Evolutionary conservation across 345 rosid species (phyloP).

Genomic region (Arabidopsis suecica): DNA sequence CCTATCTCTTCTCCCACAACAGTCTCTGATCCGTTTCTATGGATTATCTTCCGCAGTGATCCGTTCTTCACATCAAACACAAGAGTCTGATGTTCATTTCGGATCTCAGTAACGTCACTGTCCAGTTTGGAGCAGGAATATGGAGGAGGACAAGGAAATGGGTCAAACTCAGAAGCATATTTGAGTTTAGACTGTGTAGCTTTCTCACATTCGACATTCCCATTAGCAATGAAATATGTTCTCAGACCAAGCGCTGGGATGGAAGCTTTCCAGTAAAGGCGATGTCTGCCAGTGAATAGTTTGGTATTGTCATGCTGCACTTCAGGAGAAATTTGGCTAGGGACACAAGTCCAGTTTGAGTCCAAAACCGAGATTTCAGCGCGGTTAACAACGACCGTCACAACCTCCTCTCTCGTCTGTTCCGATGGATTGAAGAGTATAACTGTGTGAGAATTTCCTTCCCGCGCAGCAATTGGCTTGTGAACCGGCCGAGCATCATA

Average conservation of each 20-base stretch:
- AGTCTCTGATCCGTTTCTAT: slow-evolving; percentile 54
- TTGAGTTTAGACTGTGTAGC: slow-evolving; percentile 71
- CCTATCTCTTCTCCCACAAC: slow-evolving; percentile 75
- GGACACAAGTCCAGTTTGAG: slow-evolving; percentile 88
- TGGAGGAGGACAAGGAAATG: slow-evolving; percentile 72
- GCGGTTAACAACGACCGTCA: slow-evolving; percentile 70
- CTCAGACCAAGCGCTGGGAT: slow-evolving; percentile 90
- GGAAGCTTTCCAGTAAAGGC: slow-evolving; percentile 89
- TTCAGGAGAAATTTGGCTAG: slow-evolving; percentile 95
- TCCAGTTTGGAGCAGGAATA: slow-evolving; percentile 78
- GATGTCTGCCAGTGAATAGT: slow-evolving; percentile 81
- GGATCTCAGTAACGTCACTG: slow-evolving; percentile 61
- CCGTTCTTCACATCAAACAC: slow-evolving; percentile 70
- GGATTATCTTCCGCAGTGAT: slow-evolving; percentile 64
- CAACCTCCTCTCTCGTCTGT: slow-evolving; percentile 85
- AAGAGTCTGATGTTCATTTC: slow-evolving; percentile 72
- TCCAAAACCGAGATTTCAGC: slow-evolving; percentile 82
- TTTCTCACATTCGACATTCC: slow-evolving; percentile 79
- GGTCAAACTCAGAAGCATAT: slow-evolving; percentile 53
- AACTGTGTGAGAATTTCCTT: slow-evolving; percentile 79
- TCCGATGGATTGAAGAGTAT: slow-evolving; percentile 85
- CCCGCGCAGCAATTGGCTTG: slow-evolving; percentile 66
- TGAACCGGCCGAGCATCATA: slow-evolving; percentile 86
- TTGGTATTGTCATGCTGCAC: slow-evolving; percentile 75
- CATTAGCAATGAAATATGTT: slow-evolving; percentile 83